These are phyloP conservation scores for Pestalotiopsis sp. DNA, from an alignment of 2,329 filamentous ascomycete species.

Conservation along the genomic window DNA sequence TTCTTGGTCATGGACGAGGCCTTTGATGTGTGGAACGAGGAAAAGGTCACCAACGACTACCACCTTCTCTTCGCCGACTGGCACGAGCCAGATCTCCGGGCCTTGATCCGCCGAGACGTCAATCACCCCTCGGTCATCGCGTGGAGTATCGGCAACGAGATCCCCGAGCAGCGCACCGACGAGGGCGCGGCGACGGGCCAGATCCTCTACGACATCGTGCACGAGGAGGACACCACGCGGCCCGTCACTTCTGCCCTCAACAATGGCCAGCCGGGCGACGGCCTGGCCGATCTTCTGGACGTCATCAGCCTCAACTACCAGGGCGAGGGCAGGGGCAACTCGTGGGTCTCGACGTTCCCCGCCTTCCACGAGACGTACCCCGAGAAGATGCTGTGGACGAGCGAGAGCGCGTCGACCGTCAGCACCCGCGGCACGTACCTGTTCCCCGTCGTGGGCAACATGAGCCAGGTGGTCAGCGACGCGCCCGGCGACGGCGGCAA, in stretches of 20 bases:
- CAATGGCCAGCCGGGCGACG: conserved; percentile 39
- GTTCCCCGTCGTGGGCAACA: conserved; percentile 49
- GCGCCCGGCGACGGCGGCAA: conserved; percentile 38
- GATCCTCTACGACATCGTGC: conserved; percentile 42
- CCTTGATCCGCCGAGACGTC: conserved; percentile 54
- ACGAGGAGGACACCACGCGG: conserved; percentile 50
- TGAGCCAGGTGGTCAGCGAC: conserved; percentile 39
- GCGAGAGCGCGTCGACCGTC: conserved; percentile 46
- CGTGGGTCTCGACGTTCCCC: conserved; percentile 33
- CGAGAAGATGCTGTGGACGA: conserved; percentile 47
- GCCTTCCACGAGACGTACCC: conserved; percentile 47
- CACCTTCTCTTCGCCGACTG: conserved; percentile 55
- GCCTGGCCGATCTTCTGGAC: conserved; percentile 45
- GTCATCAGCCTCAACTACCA: conserved; percentile 59
- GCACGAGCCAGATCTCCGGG: conserved; percentile 54
- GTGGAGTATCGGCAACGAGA: conserved; percentile 59
- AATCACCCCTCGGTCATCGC: conserved; percentile 56
- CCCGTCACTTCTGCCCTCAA: conserved; percentile 49
- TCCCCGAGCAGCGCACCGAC: conserved; percentile 46
- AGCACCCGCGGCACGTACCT: conserved; percentile 54
- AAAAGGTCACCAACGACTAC: conserved; percentile 51
- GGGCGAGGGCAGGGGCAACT: conserved; percentile 43
- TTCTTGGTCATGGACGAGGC: conserved; percentile 56
- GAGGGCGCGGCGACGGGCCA: conserved; percentile 34
- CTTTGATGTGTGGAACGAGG: conserved; percentile 53